phyloP scores from a whole-genome alignment of 495 filamentous ascomycete genomes.

The Aspergillus bridgeri region DNA sequence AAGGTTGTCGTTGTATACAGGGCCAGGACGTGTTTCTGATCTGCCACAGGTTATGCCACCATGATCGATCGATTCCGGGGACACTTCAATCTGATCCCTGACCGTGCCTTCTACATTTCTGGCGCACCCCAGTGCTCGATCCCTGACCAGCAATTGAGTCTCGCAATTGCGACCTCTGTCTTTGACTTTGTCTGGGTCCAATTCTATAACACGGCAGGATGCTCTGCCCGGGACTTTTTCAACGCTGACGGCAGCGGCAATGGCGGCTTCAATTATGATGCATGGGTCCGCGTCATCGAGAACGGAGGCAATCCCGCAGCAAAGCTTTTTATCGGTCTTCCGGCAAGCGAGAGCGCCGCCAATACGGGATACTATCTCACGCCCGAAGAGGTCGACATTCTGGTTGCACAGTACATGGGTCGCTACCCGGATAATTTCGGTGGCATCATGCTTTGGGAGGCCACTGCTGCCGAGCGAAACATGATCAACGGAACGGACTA shows the following conservation, averaged over 20 bases:
- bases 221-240: conserved; percentile 49
- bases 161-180: conserved; percentile 43
- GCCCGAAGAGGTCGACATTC: conserved; percentile 40
- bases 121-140: conserved; percentile 62
- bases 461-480: conserved; percentile 52
- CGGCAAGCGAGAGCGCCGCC: conserved; percentile 41
- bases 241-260: conserved; percentile 26
- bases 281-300: conserved; percentile 63
- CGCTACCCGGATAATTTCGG: conserved; percentile 56
- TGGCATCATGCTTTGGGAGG: conserved; percentile 73
- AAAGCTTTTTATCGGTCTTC: conserved; percentile 63
- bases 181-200: conserved; percentile 69
- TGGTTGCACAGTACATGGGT: conserved; percentile 50
- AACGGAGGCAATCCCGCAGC: conserved; percentile 53
- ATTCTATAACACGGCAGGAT: conserved; percentile 62
- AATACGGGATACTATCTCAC: conserved; percentile 42
- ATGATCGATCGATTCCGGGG: conserved; percentile 51
- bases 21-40: conserved; percentile 10
- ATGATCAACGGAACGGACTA: conserved; percentile 41
- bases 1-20: not conserved
- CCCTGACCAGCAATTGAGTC: conserved; percentile 54
- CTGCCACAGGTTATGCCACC: conserved; percentile 33
- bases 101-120: conserved; percentile 57
- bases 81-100: conserved; percentile 42
- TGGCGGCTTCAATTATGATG: conserved; percentile 56